Evolutionary conservation across 148 eudicot species (phyloP), one percentile per base, ranked within the genome.

Genomic region (Beta vulgaris): DNA sequence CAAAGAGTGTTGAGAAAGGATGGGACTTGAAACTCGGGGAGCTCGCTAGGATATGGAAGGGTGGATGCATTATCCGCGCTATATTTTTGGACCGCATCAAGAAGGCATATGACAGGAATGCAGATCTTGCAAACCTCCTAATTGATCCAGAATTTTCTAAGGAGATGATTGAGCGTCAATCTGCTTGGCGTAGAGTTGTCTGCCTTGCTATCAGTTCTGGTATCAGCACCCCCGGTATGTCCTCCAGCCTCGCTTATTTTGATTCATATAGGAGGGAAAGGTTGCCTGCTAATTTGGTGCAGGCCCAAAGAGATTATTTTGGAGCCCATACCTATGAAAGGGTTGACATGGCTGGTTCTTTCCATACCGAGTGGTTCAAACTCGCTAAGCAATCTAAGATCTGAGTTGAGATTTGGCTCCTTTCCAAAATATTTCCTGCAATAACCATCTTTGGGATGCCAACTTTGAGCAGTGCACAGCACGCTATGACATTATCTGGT

Each of bases 301-400:
- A 93, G 82, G 95, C 98, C 68, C 98, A 92, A 80, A 85, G 98
- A 76, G 98, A 92, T 74, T 91, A 91, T 68, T 91, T 91, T 75
- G 97, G 97, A 74, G 97, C 97, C 79, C 96, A 93, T 78, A 93
- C 98, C 70, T 93, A 93, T 84, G 96, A 93, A 85, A 89, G 98
- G 82, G 79, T 75, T 78, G 96, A 91, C 79, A 72, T 91, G 77
- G 78, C 89, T 10, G 96, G 93, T 31, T 81, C 95, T 25, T 93
- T 89, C 84, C 93, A 93, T 76, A 90, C 98, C 26, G 98, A 90
- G 68, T 93, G 98, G 98, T 90, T 93, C 85, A 93, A 93, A 84
- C 78, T 93, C 25, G 91, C 98, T 25, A 87, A 85, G n/a, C n/a
- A n/a, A 72, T 83, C 88, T 49, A 84, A 86, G 82, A 85, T 81